phyloP scores from a whole-genome alignment of 139 green algal species.

The Yamagishiella unicocca region DNA sequence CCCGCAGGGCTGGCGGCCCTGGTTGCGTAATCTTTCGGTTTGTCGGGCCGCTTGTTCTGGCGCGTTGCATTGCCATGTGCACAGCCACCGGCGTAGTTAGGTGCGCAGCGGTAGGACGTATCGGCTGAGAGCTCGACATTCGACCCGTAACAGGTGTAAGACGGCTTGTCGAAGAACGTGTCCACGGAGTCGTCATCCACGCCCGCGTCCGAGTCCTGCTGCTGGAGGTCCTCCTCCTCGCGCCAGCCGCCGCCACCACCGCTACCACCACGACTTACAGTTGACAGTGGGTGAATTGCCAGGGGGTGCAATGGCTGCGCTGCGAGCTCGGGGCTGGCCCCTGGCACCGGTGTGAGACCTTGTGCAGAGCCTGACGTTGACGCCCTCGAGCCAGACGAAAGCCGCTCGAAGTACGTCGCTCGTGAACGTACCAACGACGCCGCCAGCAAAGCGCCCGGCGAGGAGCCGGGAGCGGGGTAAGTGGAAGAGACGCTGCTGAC shows the following conservation, averaged over 20 bases:
- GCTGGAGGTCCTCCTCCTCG: neutral
- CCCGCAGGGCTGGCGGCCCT: neutral
- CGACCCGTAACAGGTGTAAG: constrained; percentile 1
- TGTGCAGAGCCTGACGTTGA: neutral
- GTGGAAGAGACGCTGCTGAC: too few relatives aligned
- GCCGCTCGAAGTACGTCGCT: constrained; percentile 15
- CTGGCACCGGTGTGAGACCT: neutral
- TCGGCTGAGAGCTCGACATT: neutral
- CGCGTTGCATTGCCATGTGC: too few relatives aligned
- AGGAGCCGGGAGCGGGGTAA: too few relatives aligned
- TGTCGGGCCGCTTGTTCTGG: too few relatives aligned
- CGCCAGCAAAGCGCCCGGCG: neutral
- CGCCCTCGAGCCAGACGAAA: neutral
- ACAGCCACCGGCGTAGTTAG: neutral
- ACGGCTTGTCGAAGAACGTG: constrained; percentile 22
- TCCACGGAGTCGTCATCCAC: constrained; percentile 1
- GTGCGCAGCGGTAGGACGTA: neutral
- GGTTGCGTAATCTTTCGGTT: neutral
- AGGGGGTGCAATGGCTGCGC: constrained; percentile 24
- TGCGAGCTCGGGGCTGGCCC: neutral
- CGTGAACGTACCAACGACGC: constrained; percentile 17
- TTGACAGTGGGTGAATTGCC: neutral
- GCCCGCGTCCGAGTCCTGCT: neutral
- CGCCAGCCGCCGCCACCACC: neutral
- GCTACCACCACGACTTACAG: neutral